Evolutionary conservation across 495 filamentous ascomycete species (phyloP), one percentile per base, ranked within the genome.

Genomic region (Chaetomium tenue): DNA sequence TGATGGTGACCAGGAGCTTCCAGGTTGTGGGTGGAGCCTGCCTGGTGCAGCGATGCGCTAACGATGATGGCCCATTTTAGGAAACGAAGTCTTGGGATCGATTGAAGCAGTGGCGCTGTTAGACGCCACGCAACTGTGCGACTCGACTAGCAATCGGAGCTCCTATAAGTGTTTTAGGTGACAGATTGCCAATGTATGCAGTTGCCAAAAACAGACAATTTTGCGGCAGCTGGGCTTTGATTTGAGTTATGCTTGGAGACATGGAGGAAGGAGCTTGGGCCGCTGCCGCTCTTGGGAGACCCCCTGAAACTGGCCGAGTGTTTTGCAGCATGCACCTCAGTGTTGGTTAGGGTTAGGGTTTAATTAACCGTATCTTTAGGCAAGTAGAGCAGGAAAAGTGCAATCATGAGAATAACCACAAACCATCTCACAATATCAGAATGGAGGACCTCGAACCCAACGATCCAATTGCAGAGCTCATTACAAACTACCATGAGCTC

Each of bases 401-500:
- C 9, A 37, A 37, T 37, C 33, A 37, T 37, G 33, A 37, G 33
- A 37, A 37, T 37, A 3, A 47, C 44, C n/a, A 5, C n/a, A 18
- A 47, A 3, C 22, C 22, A 23, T 25, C 16, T 57, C 28, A 58
- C 16, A 20, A 42, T 52, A 6, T 48, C 18, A 58, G 25, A 7
- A 67, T 67, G 65, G 71, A 54, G 20, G 54, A 56, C 23, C 11
- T 56, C 37, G n/a, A 54, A 13, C 48, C 15, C 39, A 54, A 58
- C 51, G 76, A 79, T 52, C 69, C 81, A 13, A 74, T 87, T 56
- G 70, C 69, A 56, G 84, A 85, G 57, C 79, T 90, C 30, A 79
- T 91, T 60, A 78, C 72, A 1, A 82, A 78, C 44, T 91, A 90
- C 76, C 81, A 88, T 67, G 88, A 90, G 62, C 79, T 92, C 51